Evolutionary conservation across 225 moss, liverwort and hornwort species (phyloP).

Genomic region (Pleurozium schreberi): DNA sequence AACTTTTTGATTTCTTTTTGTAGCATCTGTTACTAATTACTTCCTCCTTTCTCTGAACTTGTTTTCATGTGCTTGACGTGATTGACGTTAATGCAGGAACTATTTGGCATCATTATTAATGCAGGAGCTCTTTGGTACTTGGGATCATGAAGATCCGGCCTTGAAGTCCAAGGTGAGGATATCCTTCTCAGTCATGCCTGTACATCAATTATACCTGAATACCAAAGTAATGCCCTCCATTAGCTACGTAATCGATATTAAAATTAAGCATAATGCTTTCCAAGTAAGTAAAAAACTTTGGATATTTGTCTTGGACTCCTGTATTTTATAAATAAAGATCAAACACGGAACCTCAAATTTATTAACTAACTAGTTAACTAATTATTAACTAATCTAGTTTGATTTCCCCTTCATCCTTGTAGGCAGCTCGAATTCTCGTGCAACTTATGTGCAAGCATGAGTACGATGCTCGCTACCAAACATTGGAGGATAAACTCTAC

Average conservation of each 20-base stretch:
- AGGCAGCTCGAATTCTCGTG: conserved; percentile 90
- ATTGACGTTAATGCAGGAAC: conserved; percentile 41
- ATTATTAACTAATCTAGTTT: background rate
- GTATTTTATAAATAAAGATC: background rate
- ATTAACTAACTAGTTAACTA: background rate
- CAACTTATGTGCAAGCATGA: conserved; percentile 95
- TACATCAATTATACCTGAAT: background rate
- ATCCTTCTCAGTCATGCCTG: background rate
- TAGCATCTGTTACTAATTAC: background rate
- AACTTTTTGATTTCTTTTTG: background rate
- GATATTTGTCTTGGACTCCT: background rate
- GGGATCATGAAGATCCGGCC: conserved; percentile 81
- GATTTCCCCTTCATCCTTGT: background rate
- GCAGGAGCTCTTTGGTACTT: conserved; percentile 88
- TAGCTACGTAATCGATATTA: background rate
- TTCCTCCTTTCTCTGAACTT: background rate
- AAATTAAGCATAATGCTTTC: background rate
- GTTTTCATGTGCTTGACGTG: background rate
- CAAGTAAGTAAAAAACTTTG: background rate
- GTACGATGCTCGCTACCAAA: conserved; percentile 84
- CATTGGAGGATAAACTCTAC: conserved; percentile 89
- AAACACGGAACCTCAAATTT: background rate
- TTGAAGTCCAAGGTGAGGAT: conserved; percentile 70
- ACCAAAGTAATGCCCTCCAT: background rate
- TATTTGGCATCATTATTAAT: conserved; percentile 91